Percentiles rank a stretch among this genome's conserved stretches.
These are phyloP conservation scores for Lepidopterella palustris DNA, from an alignment of 495 filamentous ascomycete species.

Conservation along the genomic window DNA sequence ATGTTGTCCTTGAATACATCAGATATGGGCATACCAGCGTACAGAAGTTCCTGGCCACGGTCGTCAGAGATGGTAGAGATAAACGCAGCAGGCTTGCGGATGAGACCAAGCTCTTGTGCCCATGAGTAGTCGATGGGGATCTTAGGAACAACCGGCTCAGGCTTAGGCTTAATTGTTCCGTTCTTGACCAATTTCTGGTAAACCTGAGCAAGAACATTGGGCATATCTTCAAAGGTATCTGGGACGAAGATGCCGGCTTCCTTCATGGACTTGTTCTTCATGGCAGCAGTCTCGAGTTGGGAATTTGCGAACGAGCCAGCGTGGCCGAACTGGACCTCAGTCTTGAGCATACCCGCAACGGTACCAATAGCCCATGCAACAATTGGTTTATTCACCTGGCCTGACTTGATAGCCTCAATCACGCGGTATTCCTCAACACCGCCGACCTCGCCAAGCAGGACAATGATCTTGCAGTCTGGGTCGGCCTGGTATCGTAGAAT, in stretches of 20 bases:
- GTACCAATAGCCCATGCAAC: constrained; percentile 99
- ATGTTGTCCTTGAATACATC: constrained; percentile 99
- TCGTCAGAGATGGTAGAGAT: constrained; percentile 99
- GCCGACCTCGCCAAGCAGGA: constrained; percentile 95
- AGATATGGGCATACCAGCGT: constrained; percentile 98
- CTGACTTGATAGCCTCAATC: constrained; percentile 93
- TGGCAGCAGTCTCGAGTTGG: constrained; percentile 89
- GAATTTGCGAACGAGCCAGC: constrained; percentile 98
- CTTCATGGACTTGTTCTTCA: constrained; percentile 93
- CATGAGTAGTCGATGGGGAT: constrained; percentile 99
- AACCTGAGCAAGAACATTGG: constrained; percentile 62
- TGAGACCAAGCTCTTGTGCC: constrained; percentile 97
- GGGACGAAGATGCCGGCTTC: constrained; percentile 93
- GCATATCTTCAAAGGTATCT: constrained; percentile 95
- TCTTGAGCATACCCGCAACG: constrained; percentile 99
- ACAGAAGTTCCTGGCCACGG: constrained; percentile 97
- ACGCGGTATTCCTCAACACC: constrained; percentile 99
- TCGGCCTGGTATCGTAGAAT: constrained; percentile 90
- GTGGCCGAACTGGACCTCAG: constrained; percentile 98
- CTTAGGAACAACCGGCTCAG: constrained; percentile 93
- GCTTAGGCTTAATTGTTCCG: constrained; percentile 73
- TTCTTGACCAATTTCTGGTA: constrained; percentile 79
- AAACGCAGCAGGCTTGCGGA: constrained; percentile 99
- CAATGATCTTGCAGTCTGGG: constrained; percentile 92
- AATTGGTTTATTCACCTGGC: constrained; percentile 92